phyloP scores from a whole-genome alignment of 1,284 basidiomycete genomes.

The Testicularia cyperi region DNA sequence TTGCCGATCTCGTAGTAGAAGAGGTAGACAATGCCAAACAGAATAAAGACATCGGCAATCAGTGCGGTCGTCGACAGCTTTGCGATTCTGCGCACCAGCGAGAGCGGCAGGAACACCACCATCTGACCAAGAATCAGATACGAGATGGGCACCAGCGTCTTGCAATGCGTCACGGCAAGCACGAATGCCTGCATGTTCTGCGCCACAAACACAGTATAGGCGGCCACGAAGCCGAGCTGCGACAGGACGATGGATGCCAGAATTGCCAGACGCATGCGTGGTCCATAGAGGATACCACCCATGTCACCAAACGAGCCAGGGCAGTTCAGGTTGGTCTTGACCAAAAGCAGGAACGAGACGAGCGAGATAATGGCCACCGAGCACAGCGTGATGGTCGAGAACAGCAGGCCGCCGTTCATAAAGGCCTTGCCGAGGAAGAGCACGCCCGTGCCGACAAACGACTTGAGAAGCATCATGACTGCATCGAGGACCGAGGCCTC shows the following conservation, averaged over 20 bases:
- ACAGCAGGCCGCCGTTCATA: slow-evolving; percentile 90
- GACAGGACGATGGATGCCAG: slow-evolving; percentile 84
- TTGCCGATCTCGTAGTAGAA: slow-evolving; percentile 55
- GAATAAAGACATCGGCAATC: slow-evolving; percentile 91
- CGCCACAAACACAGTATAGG: slow-evolving; percentile 95
- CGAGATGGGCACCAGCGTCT: slow-evolving; percentile 70
- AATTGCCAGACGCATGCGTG: slow-evolving; percentile 87
- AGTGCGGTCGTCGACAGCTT: slow-evolving; percentile 91
- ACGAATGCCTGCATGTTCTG: slow-evolving; percentile 83
- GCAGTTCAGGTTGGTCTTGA: slow-evolving; percentile 83
- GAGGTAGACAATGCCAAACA: slow-evolving; percentile 69
- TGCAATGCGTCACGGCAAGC: slow-evolving; percentile 78
- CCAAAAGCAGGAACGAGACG: slow-evolving; percentile 89
- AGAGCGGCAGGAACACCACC: slow-evolving; percentile 69
- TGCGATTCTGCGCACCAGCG: slow-evolving; percentile 54
- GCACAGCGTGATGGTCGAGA: slow-evolving; percentile 77
- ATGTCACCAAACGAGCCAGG: slow-evolving; percentile 96
- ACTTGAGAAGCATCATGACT: slow-evolving; percentile 67
- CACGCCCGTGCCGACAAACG: slow-evolving; percentile 94
- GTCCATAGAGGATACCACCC: slow-evolving; percentile 86
- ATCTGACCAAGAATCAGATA: slow-evolving; percentile 83
- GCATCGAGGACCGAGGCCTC: slow-evolving; percentile 57
- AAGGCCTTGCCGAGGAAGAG: slow-evolving; percentile 97
- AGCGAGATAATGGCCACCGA: slow-evolving; percentile 84
- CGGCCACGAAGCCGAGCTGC: slow-evolving; percentile 81